phyloP scores from a whole-genome alignment of 2,329 filamentous ascomycete genomes.

The Aspergillus pseudoviridinutans region DNA sequence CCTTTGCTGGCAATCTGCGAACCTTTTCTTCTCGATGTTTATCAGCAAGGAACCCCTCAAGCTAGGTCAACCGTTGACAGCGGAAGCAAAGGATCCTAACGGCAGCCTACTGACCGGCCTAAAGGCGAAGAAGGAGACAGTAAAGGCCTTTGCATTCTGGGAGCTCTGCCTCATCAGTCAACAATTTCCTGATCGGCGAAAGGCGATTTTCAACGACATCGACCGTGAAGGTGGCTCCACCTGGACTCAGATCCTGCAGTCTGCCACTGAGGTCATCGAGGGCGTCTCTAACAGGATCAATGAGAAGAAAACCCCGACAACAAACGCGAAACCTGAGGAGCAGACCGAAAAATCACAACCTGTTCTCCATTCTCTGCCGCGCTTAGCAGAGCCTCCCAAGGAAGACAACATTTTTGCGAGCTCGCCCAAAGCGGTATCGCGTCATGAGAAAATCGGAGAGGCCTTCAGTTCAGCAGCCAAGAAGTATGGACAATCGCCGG shows the following conservation, averaged over 20 bases:
- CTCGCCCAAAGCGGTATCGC: constrained; percentile 33
- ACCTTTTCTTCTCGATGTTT: constrained; percentile 74
- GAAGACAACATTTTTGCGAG: constrained; percentile 47
- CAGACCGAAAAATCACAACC: constrained; percentile 42
- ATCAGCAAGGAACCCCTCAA: constrained; percentile 78
- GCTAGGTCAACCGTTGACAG: constrained; percentile 76
- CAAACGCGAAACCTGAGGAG: constrained; percentile 25
- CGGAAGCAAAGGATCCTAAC: constrained; percentile 85
- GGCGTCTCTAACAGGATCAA: constrained; percentile 65
- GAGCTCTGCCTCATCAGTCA: constrained; percentile 78
- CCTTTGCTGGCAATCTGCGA: constrained; percentile 72
- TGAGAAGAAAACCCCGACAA: constrained; percentile 49
- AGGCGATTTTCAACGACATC: constrained; percentile 80
- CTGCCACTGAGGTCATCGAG: constrained; percentile 67
- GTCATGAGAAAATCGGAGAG: constrained; percentile 35
- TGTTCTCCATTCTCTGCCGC: constrained; percentile 46
- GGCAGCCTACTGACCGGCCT: constrained; percentile 81
- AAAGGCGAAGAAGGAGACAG: constrained; percentile 74
- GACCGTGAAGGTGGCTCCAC: constrained; percentile 74
- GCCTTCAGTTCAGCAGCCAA: constrained; percentile 44
- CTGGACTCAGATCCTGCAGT: constrained; percentile 72
- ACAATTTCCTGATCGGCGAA: constrained; percentile 69
- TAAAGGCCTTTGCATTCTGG: constrained; percentile 85
- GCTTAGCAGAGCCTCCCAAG: constrained; percentile 47
- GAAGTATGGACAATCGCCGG: constrained; percentile 42